Conservation (phyloP, 2,329 filamentous ascomycete species). For the Xylariaceae sp. region DNA sequence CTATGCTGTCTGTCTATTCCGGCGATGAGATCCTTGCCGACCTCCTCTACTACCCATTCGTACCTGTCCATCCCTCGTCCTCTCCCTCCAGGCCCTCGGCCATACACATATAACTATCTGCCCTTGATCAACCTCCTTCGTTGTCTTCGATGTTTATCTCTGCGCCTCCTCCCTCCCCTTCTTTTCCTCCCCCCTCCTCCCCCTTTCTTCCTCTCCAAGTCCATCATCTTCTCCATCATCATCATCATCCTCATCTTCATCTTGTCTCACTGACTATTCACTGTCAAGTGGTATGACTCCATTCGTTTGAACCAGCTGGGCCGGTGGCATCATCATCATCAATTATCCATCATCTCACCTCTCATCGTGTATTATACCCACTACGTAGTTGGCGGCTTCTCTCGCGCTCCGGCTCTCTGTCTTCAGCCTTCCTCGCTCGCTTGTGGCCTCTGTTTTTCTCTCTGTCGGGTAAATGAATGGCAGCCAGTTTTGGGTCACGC, state of each 20-base stretch:
- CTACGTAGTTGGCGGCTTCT: conserved; percentile 18
- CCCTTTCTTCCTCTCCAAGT: conserved; percentile 5
- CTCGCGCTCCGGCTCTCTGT: conserved; percentile 4
- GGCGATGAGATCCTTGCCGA: conserved; percentile 36
- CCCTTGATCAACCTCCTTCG: conserved; percentile 16
- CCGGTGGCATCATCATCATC: conserved; percentile 16
- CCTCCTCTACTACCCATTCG: conserved; percentile 22
- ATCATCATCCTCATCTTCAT: conserved; percentile 7
- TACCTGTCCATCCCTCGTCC: neutral
- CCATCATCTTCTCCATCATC: conserved; percentile 20
- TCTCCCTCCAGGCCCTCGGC: conserved; percentile 23
- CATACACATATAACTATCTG: conserved; percentile 22
- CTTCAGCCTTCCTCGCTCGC: conserved; percentile 8
- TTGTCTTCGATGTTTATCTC: conserved; percentile 20
- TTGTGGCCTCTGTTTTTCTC: conserved; percentile 1
- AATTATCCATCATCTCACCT: no score
- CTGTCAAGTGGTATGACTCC: conserved; percentile 33
- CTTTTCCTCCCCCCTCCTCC: conserved; percentile 22
- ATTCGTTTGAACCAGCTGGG: conserved; percentile 34
- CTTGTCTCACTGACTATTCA: conserved; percentile 1
- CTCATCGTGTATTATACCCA: conserved; percentile 28
- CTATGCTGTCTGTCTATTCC: neutral
- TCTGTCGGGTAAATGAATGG: conserved; percentile 2
- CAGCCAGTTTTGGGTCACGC: conserved; percentile 4
- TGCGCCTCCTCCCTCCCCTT: conserved; percentile 28